A percentile compares a stretch with the other conserved stretches of the same genome.
Conservation (phyloP, 2,329 filamentous ascomycete species). For the Chaetothyriales sp. region DNA sequence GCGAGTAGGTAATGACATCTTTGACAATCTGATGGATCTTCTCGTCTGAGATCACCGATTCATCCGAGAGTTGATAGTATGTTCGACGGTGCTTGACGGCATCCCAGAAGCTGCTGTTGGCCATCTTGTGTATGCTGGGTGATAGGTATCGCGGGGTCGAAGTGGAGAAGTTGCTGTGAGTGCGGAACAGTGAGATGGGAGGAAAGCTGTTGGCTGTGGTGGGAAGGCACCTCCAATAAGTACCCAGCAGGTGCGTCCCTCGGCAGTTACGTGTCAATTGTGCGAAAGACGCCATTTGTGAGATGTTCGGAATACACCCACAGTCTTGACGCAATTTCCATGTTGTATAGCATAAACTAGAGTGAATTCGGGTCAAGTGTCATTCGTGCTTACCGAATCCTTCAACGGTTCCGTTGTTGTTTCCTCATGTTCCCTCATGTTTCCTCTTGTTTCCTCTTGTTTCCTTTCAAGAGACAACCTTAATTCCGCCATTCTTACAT, state of each 20-base stretch:
- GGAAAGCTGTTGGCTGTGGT: no score
- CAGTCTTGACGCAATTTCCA: background rate
- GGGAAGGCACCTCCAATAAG: background rate
- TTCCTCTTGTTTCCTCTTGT: no score
- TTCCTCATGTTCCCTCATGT: no score
- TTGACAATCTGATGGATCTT: conserved; percentile 13
- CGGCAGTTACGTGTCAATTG: background rate
- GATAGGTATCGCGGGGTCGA: background rate
- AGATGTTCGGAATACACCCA: background rate
- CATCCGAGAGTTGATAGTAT: conserved; percentile 9
- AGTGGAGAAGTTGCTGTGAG: background rate
- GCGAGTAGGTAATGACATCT: conserved; percentile 23
- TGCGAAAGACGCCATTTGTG: background rate
- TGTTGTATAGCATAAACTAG: background rate
- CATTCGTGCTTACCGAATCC: background rate
- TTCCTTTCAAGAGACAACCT: no score
- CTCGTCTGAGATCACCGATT: conserved; percentile 11
- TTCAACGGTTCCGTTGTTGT: background rate
- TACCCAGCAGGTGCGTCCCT: background rate
- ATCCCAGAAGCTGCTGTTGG: conserved; percentile 3
- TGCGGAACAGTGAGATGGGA: background rate
- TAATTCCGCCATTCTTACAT: background rate
- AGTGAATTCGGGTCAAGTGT: background rate
- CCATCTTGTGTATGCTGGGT: conserved; percentile 21
- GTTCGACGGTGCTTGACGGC: conserved; percentile 11